Evolutionary conservation across 192 early-diverging fungal genomes (phyloP).

Genomic region (Ambispora gerdemannii): DNA sequence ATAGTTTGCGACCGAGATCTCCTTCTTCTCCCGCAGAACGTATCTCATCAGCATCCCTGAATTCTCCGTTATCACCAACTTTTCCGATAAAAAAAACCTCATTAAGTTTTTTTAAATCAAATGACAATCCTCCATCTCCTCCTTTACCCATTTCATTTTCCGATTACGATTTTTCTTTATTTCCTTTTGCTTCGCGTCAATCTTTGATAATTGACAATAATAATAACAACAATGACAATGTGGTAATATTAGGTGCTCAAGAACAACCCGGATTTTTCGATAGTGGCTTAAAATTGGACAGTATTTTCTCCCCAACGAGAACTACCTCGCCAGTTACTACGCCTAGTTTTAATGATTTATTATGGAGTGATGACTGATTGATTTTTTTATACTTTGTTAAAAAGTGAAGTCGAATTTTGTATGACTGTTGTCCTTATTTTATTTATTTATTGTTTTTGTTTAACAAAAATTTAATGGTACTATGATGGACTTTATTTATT

Average conservation of each 20-base stretch:
- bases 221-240: background rate
- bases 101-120: background rate
- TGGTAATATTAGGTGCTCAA: background rate
- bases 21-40: background rate
- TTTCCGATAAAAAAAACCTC: background rate
- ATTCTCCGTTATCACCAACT: background rate
- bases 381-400: no score
- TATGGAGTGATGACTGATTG: slow-evolving; percentile 7
- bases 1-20: background rate
- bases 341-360: background rate
- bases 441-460: no score
- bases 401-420: no score
- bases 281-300: slow-evolving; percentile 3
- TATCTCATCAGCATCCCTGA: background rate
- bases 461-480: no score
- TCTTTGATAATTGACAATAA: background rate
- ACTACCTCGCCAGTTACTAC: slow-evolving; percentile 11
- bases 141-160: background rate
- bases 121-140: background rate
- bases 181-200: background rate
- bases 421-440: no score
- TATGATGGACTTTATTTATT: no score
- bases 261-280: slow-evolving; percentile 8
- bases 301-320: slow-evolving; percentile 28
- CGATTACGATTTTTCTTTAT: background rate